Evolutionary conservation across 306 rosid species (phyloP).

Genomic region (Lathyrus aphaca): DNA sequence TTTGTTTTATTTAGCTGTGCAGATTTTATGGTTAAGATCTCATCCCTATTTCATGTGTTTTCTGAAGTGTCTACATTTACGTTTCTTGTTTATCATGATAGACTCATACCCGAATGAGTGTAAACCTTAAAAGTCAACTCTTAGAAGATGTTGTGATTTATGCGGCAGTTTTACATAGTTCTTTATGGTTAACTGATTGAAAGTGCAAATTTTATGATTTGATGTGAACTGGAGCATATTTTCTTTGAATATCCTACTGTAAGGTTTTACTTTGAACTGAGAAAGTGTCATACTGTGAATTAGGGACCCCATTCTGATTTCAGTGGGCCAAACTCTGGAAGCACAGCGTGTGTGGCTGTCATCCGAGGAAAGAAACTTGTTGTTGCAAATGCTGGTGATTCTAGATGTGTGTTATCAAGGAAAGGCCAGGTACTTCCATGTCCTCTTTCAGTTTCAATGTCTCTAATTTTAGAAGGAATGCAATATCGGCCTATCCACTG

Average conservation of each 20-base stretch:
- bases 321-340: slow-evolving; percentile 81
- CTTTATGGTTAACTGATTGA: slow-evolving; percentile 30
- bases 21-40: slow-evolving; percentile 27
- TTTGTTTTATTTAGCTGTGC: slow-evolving; percentile 3
- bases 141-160: slow-evolving; percentile 12
- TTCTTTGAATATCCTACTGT: background rate
- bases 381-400: slow-evolving; percentile 98
- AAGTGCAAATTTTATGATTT: slow-evolving; percentile 20
- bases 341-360: slow-evolving; percentile 94
- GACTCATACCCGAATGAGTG: background rate
- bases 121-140: slow-evolving; percentile 19
- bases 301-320: slow-evolving; percentile 98
- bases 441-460: slow-evolving; percentile 12
- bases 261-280: slow-evolving; percentile 37
- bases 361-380: slow-evolving; percentile 67
- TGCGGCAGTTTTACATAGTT: slow-evolving; percentile 17
- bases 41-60: slow-evolving; percentile 14
- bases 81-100: slow-evolving; percentile 22
- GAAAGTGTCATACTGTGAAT: slow-evolving; percentile 43
- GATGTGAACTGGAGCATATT: slow-evolving; percentile 9
- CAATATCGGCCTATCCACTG: background rate
- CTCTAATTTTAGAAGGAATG: slow-evolving; percentile 11
- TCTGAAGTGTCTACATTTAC: slow-evolving; percentile 12
- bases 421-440: slow-evolving; percentile 80
- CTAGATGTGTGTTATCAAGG: slow-evolving; percentile 88